A percentile compares a stretch with the other conserved stretches of the same genome.
Evolutionary conservation across 2,329 filamentous ascomycete species (phyloP).

Genomic region (Helotiales sp.): DNA sequence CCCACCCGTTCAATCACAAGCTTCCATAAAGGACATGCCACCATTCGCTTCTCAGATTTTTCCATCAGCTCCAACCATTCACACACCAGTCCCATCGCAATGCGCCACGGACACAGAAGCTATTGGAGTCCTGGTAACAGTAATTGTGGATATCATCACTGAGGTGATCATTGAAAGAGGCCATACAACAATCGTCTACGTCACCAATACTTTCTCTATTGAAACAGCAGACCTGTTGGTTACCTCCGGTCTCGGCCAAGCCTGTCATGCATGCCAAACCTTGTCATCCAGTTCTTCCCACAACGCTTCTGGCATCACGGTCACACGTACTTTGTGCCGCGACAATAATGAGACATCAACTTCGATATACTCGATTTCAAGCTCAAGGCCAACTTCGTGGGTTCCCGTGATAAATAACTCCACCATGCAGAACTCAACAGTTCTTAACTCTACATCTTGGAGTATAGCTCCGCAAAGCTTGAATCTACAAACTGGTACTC

Average conservation of each 20-base stretch:
- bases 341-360: neutral
- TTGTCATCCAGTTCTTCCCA: constrained; percentile 5
- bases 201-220: constrained; percentile 11
- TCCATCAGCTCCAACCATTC: neutral
- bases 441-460: neutral
- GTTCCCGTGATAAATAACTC: neutral
- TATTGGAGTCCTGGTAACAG: constrained; percentile 11
- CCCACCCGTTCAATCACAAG: neutral
- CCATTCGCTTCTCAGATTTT: neutral
- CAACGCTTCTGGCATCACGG: constrained; percentile 14
- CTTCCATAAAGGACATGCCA: neutral
- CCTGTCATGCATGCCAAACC: constrained; percentile 14
- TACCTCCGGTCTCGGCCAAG: constrained; percentile 3
- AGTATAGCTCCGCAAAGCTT: neutral
- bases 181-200: constrained; percentile 7
- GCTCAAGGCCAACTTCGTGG: neutral
- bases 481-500: neutral
- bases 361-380: too few species aligned
- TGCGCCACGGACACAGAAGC: neutral
- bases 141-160: constrained; percentile 11
- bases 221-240: constrained; percentile 5
- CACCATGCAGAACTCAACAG: neutral
- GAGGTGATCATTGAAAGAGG: neutral
- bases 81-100: neutral
- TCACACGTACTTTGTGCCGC: constrained; percentile 9